Base-by-base conservation (phyloP, 768 basidiomycete species). In the Lentinula guzmanii region DNA sequence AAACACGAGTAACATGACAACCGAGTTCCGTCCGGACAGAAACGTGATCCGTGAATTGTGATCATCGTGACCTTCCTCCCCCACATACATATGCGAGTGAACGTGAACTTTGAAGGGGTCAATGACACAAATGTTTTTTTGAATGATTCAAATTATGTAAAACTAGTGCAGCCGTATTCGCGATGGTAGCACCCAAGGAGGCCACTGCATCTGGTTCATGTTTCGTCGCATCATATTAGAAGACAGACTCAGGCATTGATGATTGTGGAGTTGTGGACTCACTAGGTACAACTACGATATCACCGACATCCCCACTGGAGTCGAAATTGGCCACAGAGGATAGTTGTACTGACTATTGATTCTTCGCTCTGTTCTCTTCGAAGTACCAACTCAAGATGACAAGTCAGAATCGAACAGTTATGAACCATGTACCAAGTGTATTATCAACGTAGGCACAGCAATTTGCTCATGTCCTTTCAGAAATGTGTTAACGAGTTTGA, bases 211-310 rank as follows among this genome's bases (percentile, higher is more conserved):
- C 57, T 58, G 57, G 57, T 58, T 24, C 18, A 42, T 46, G 16
- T n/a, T 46, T 46, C 43, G 13, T 46, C 43, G 13, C n/a, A 4
- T n/a, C 16, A 11, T 33, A 28, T 11, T 6, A 28, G 31, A n/a
- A 41, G 18, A 33, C 7, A 15, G 52, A 18, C 34, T n/a, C 11
- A 18, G 16, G 5, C 3, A 58, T 16, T 7, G 18, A 21, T 24
- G 8, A 34, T 35, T 24, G 21, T 13, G 8, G 21, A 34, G 1
- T 21, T 21, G 37, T 21, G 18, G 21, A 24, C 21, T 18, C 18
- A 46, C 45, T n/a, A 58, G 57, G 57, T 58, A 58, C 57, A 43
- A 58, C 33, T 58, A 43, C 42, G 57, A 58, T 46, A 58, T 46
- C 57, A 58, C 21, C 31, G 45, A 58, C 43, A 58, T 58, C 18